Evolutionary conservation across 345 rosid genomes (phyloP).

Genomic region (Eucalyptus sp.): DNA sequence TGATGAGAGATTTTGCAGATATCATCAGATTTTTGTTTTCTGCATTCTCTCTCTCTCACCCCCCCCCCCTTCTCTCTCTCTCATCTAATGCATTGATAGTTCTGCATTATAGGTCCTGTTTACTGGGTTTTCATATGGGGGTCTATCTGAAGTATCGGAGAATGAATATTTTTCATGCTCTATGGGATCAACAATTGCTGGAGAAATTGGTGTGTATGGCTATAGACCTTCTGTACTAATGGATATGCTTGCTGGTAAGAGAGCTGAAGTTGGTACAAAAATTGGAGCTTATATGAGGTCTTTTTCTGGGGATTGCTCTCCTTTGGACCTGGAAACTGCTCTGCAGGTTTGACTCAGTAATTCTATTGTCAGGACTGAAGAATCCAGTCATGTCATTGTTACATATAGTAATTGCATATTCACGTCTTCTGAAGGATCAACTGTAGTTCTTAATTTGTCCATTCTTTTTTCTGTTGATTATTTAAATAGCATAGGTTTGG

Average conservation of each 20-base stretch:
- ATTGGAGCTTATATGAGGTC: slow-evolving; percentile 78
- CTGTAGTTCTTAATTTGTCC: neutral
- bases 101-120: slow-evolving; percentile 54
- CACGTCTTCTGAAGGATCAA: neutral
- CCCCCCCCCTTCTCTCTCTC: rapidly evolving
- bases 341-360: slow-evolving; percentile 51
- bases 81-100: neutral
- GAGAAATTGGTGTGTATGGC: slow-evolving; percentile 88
- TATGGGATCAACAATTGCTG: slow-evolving; percentile 85
- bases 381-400: neutral
- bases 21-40: neutral
- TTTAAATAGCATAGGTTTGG: neutral
- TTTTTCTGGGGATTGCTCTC: slow-evolving; percentile 86
- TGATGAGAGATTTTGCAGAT: neutral
- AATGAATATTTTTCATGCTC: slow-evolving; percentile 69
- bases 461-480: neutral
- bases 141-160: slow-evolving; percentile 84
- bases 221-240: slow-evolving; percentile 68
- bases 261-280: slow-evolving; percentile 78
- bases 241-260: slow-evolving; percentile 97
- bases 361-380: neutral
- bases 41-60: neutral
- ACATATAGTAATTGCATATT: neutral
- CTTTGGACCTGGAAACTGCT: slow-evolving; percentile 82
- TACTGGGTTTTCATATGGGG: slow-evolving; percentile 92